Conservation (phyloP, 352 stramenopile species). For the Phytopythium boreale region DNA sequence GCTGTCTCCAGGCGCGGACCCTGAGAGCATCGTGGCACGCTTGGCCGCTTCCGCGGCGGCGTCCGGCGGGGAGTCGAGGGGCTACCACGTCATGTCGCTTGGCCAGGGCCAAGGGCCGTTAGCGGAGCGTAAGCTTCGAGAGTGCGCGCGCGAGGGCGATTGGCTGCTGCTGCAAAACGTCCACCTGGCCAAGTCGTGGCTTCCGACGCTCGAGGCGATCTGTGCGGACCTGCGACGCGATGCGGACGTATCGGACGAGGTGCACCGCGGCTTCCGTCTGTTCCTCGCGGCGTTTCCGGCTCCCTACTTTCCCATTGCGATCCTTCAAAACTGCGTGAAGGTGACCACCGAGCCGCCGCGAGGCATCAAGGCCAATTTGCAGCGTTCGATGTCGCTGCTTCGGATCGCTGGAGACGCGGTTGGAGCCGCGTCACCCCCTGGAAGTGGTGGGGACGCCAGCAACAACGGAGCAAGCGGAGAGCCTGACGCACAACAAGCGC, state of each 20-base stretch:
- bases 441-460: background rate
- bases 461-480: background rate
- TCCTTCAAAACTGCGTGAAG: slow-evolving; percentile 77
- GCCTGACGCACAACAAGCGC: background rate
- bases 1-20: slow-evolving; percentile 68
- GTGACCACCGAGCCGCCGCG: slow-evolving; percentile 75
- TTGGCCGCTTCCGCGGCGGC: slow-evolving; percentile 25
- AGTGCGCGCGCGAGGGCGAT: slow-evolving; percentile 37
- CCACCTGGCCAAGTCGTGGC: slow-evolving; percentile 73
- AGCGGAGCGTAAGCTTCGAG: slow-evolving; percentile 56
- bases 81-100: slow-evolving; percentile 62
- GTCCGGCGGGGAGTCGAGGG: background rate
- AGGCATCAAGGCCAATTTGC: slow-evolving; percentile 71
- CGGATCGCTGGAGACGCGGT: background rate
- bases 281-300: slow-evolving; percentile 72
- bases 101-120: slow-evolving; percentile 74
- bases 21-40: slow-evolving; percentile 36
- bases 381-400: slow-evolving; percentile 57
- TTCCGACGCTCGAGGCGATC: slow-evolving; percentile 55
- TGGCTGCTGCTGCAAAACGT: slow-evolving; percentile 81
- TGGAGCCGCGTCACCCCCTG: background rate
- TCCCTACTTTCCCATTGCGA: slow-evolving; percentile 63
- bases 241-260: slow-evolving; percentile 20
- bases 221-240: slow-evolving; percentile 32
- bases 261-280: slow-evolving; percentile 60